Conservation (phyloP, 148 eudicot species). For the Talinum fruticosum region DNA sequence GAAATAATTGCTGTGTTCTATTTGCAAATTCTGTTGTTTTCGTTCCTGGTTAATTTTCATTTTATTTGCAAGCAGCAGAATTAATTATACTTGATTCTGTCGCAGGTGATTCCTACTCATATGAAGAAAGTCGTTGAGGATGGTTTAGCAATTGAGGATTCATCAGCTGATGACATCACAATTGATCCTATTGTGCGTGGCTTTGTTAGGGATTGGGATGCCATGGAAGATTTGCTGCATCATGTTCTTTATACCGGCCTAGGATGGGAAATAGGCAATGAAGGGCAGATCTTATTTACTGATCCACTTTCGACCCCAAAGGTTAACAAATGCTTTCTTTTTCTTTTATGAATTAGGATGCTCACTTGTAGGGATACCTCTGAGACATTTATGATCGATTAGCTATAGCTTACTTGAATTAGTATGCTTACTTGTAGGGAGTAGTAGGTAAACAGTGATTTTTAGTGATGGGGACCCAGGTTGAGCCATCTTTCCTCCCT, state of each 20-base stretch:
- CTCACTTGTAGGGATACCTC: background rate
- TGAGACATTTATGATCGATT: background rate
- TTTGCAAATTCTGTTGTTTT: background rate
- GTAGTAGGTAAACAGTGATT: too few relatives aligned
- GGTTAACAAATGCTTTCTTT: slow-evolving; percentile 33
- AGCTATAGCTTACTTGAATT: too few relatives aligned
- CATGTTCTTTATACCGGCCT: slow-evolving; percentile 67
- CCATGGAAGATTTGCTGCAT: slow-evolving; percentile 80
- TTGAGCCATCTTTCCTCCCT: background rate
- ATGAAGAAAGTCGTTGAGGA: slow-evolving; percentile 70
- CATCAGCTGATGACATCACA: slow-evolving; percentile 37
- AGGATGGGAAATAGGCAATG: slow-evolving; percentile 89
- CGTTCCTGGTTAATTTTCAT: background rate
- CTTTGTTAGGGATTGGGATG: slow-evolving; percentile 75
- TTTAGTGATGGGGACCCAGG: background rate
- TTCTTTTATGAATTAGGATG: background rate
- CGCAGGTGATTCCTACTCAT: slow-evolving; percentile 67
- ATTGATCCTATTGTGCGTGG: slow-evolving; percentile 82
- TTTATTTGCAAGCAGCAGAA: background rate
- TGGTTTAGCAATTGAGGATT: slow-evolving; percentile 36
- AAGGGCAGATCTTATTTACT: slow-evolving; percentile 76
- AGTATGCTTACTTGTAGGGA: too few relatives aligned
- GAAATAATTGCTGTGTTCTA: background rate
- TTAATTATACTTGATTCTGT: slow-evolving; percentile 20
- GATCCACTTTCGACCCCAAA: slow-evolving; percentile 83